Percentiles rank a stretch among this genome's conserved stretches.
Evolutionary conservation across 129 eudicot genomes (phyloP).

Genomic region (Chrysanthemum makinoi): DNA sequence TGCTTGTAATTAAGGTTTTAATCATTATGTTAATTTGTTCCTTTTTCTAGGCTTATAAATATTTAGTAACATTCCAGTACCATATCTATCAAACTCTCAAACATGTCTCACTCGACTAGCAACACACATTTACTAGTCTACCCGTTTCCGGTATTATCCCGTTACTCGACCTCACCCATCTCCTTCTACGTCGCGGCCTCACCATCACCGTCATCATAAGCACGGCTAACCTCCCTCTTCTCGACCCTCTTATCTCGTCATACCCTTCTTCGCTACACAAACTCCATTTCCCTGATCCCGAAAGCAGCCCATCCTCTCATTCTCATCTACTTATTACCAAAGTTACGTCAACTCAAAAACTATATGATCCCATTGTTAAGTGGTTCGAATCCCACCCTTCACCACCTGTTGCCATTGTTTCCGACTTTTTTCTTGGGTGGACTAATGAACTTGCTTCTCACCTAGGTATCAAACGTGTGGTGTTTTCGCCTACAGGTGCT

Average conservation of each 20-base stretch:
- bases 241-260: slow-evolving; percentile 47
- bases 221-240: slow-evolving; percentile 46
- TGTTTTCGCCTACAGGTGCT: no score
- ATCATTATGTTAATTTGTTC: no score
- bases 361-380: slow-evolving; percentile 23
- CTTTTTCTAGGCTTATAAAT: no score
- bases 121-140: slow-evolving; percentile 57
- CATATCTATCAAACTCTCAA: not conserved
- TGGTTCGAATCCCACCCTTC: slow-evolving; percentile 32
- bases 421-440: no score
- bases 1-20: no score
- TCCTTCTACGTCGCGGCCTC: slow-evolving; percentile 48
- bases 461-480: no score
- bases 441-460: no score
- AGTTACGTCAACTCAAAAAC: slow-evolving; percentile 11
- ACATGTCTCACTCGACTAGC: slow-evolving; percentile 20
- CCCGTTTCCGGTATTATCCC: slow-evolving; percentile 70
- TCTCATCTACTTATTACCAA: slow-evolving; percentile 18
- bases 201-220: slow-evolving; percentile 59
- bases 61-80: no score
- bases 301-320: slow-evolving; percentile 37
- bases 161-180: slow-evolving; percentile 63
- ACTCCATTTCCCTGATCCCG: slow-evolving; percentile 43
- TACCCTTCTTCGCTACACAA: slow-evolving; percentile 48
- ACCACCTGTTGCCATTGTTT: slow-evolving; percentile 16